Base-by-base conservation (phyloP, 2,329 filamentous ascomycete genomes). In the Colletotrichum lupini region DNA sequence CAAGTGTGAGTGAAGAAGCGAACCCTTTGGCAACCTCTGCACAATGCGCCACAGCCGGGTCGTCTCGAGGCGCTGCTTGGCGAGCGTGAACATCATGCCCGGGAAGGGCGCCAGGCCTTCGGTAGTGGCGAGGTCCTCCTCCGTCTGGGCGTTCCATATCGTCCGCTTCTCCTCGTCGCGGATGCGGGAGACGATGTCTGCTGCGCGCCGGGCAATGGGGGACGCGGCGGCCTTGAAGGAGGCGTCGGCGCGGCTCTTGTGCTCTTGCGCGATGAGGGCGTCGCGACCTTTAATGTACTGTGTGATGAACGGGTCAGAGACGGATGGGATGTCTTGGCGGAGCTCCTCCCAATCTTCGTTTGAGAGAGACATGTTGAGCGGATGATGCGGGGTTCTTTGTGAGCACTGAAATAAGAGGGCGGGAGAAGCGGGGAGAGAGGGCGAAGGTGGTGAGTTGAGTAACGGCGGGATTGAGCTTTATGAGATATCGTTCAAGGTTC, bases 21-120 rank as follows among this genome's bases (percentile, higher is more conserved):
- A 87, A 14, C 95, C 95, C 80, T 97, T 97, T 22, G 95, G 95
- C 92, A 97, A 93, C 77, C 86, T 88, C 75, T 91, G 88, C 14
- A 96, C 88, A 75, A 97, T 95, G 76, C 90, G 87, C 93, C 93
- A 97, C 28, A 97, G 85, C 78, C 91, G 91, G 22, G 93, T 95
- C 75, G 87, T 87, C 81, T 96, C 93, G 89, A 96, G 95, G 24
- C 90, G 89, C 37, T 90, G 88, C 81, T 93, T 94, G 73, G 93
- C 94, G 22, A 95, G 87, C 4, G 88, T 90, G 81, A 96, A 97
- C 92, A 95, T 94, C 91, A 96, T 95, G 4, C 94, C 94, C 1
- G 93, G 93, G 79, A 92, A 93, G 28, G 94, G 84, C 66, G 91
- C 90, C 69, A 89, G 87, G 77, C 90, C 79, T 42, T 81, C 83